Percentiles rank a stretch among this genome's conserved stretches.
These are phyloP conservation scores for Penicillium verhagenii DNA, from an alignment of 495 filamentous ascomycete genomes.

Conservation along the genomic window DNA sequence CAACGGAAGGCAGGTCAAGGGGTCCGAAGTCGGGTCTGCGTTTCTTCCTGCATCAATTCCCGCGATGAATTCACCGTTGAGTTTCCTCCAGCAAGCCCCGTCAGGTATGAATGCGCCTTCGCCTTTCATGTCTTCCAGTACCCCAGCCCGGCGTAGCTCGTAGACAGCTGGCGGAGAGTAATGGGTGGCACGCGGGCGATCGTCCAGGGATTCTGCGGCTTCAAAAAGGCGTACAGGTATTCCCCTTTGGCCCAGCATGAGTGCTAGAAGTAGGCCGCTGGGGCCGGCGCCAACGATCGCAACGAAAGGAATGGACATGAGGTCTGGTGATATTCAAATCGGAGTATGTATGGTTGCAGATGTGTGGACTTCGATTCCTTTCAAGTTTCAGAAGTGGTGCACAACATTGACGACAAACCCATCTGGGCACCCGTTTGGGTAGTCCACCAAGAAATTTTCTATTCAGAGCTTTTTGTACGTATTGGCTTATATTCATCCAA, in stretches of 20 bases:
- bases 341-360: no score
- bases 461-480: no score
- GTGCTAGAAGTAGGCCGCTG: background rate
- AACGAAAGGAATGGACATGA: background rate
- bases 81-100: background rate
- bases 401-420: no score
- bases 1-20: background rate
- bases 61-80: background rate
- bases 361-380: no score
- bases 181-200: background rate
- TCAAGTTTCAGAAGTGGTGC: no score
- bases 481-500: no score
- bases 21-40: background rate
- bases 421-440: no score
- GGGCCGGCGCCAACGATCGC: background rate
- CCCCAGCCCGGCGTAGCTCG: background rate
- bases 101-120: background rate
- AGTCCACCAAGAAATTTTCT: no score
- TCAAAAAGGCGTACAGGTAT: background rate
- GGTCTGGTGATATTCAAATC: no score
- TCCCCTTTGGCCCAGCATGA: background rate
- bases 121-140: background rate
- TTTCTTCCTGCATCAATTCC: background rate
- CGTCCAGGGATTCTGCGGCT: background rate
- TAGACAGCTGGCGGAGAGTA: background rate